Evolutionary conservation across 2,329 filamentous ascomycete species (phyloP), one percentile per base, ranked within the genome.

Genomic region (Chrysoporthe deuterocubensis): DNA sequence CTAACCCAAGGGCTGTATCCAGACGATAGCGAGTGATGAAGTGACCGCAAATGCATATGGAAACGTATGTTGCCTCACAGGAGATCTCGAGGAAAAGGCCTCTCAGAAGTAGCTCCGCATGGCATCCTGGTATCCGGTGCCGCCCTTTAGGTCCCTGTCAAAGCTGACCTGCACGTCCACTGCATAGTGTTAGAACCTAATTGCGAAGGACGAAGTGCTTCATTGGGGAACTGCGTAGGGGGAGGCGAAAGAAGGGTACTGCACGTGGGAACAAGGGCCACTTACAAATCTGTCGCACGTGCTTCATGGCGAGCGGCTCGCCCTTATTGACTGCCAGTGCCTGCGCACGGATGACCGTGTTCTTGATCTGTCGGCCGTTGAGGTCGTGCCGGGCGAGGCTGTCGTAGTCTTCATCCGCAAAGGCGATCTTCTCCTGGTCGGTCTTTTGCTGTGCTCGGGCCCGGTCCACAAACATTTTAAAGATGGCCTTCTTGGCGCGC

Each of bases 121-220:
- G 0, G 92, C 92, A 76, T 96, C 93, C 72, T 92, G 82, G 73
- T 93, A 96, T 0, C 93, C 93, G 0, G 87, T 84, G 0, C 93
- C 93, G 5, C 93, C 94, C 76, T 91, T 93, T 62, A 97, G 82
- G 76, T 97, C 93, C 42, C 89, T 86, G 71, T 95, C 92, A 77
- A 97, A 97, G 46, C 88, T 91, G 77, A 92, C 89, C 34, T 91
- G 90, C 2, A 96, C 92, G 56, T 94, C 91, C n/a, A 97, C 57
- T 60, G 57, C n/a, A 26, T 6, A 43, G n/a, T 18, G 26, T 54
- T 34, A 54, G 50, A 3, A 59, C n/a, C 11, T n/a, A n/a, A 2
- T 42, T 40, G 57, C 18, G 18, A 2, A 40, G 13, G 14, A 16
- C n/a, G 2, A 26, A 40, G n/a, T 16, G 37, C 4, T 40, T 40